Conservation (phyloP, 331 rosid species). For the Stylosanthes scabra region DNA sequence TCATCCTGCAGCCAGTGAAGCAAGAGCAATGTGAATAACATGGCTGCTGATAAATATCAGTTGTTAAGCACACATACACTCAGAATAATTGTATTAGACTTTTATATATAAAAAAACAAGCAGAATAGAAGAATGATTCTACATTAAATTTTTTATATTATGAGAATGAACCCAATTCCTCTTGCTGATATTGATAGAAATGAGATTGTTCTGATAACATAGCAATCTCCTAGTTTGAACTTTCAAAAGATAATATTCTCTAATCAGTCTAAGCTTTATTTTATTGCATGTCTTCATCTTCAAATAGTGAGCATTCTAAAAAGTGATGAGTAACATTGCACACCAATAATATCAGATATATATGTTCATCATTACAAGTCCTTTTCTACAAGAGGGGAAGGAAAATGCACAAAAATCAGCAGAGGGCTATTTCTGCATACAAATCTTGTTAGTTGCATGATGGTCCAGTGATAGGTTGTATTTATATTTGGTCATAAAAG, state of each 20-base stretch:
- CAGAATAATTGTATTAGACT: slow-evolving; percentile 22
- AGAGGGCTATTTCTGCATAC: slow-evolving; percentile 26
- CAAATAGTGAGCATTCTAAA: slow-evolving; percentile 35
- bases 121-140: slow-evolving; percentile 47
- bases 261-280: slow-evolving; percentile 25
- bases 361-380: slow-evolving; percentile 11
- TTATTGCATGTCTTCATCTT: slow-evolving; percentile 38
- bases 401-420: slow-evolving; percentile 2
- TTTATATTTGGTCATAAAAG: slow-evolving; percentile 35
- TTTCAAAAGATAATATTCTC: slow-evolving; percentile 36
- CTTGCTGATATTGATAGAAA: slow-evolving; percentile 21
- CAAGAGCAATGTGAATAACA: slow-evolving; percentile 43
- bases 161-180: slow-evolving; percentile 37
- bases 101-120: slow-evolving; percentile 35
- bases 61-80: not conserved
- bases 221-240: too few species aligned
- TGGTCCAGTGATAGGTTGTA: not conserved
- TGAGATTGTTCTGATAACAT: too few species aligned
- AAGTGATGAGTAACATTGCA: slow-evolving; percentile 7
- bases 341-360: slow-evolving; percentile 10
- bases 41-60: not conserved
- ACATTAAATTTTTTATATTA: slow-evolving; percentile 34
- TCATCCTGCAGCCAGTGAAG: slow-evolving; percentile 77
- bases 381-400: slow-evolving; percentile 4
- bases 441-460: slow-evolving; percentile 25